These are phyloP conservation scores for Xenoacremonium recifei DNA, from an alignment of 2,329 filamentous ascomycete genomes.

Conservation along the genomic window DNA sequence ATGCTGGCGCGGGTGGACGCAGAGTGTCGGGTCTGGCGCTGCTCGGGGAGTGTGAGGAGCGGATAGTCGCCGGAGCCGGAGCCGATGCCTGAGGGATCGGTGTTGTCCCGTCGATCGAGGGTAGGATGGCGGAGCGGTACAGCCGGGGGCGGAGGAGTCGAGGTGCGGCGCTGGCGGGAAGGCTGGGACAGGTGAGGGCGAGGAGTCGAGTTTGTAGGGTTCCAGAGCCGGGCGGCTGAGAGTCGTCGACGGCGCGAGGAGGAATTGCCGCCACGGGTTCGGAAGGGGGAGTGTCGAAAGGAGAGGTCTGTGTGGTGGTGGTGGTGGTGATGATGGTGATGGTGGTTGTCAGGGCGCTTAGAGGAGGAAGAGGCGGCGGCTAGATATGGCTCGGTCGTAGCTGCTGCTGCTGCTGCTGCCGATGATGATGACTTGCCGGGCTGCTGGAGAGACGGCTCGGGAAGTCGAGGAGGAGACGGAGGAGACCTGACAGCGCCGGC, in stretches of 20 bases:
- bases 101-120: slow-evolving; percentile 36
- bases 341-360: slow-evolving; percentile 15
- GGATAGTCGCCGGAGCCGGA: slow-evolving; percentile 49
- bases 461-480: slow-evolving; percentile 25
- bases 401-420: no score
- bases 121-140: slow-evolving; percentile 48
- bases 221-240: slow-evolving; percentile 55
- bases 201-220: slow-evolving; percentile 59
- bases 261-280: slow-evolving; percentile 36
- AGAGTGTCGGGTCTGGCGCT: slow-evolving; percentile 45
- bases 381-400: no score
- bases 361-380: slow-evolving; percentile 15
- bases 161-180: slow-evolving; percentile 44
- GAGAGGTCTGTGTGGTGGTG: slow-evolving; percentile 3
- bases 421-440: no score
- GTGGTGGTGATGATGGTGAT: slow-evolving; percentile 14
- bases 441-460: slow-evolving; percentile 32
- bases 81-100: slow-evolving; percentile 37
- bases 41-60: slow-evolving; percentile 50
- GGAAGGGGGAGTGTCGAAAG: slow-evolving; percentile 38
- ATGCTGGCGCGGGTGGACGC: slow-evolving; percentile 46
- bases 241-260: slow-evolving; percentile 33
- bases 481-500: no score
- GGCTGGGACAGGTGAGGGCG: slow-evolving; percentile 37
- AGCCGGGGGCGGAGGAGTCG: slow-evolving; percentile 52